These are phyloP conservation scores for Suillus subluteus DNA, from an alignment of 768 basidiomycete species.

Conservation along the genomic window DNA sequence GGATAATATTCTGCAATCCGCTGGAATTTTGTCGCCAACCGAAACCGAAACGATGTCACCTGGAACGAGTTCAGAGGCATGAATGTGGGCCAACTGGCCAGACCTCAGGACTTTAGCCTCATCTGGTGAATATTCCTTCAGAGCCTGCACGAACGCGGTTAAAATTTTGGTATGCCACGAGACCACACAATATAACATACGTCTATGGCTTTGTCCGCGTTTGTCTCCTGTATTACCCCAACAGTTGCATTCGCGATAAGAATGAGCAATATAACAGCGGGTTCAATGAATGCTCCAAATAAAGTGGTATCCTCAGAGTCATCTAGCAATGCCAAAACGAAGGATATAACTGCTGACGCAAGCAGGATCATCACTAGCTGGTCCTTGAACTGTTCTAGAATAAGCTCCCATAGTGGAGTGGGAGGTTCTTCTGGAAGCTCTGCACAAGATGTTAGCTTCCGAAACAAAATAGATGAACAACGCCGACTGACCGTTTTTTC, in stretches of 20 bases:
- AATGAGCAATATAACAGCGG: conserved; percentile 92
- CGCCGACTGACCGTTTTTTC: conserved; percentile 72
- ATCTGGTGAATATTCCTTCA: conserved; percentile 97
- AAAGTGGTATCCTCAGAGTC: conserved; percentile 66
- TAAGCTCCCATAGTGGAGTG: conserved; percentile 91
- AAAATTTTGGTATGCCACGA: conserved; percentile 1
- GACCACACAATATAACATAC: conserved; percentile 53
- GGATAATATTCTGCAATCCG: conserved; percentile 88
- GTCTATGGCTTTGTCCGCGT: conserved; percentile 96
- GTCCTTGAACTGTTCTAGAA: conserved; percentile 99
- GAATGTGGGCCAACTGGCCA: conserved; percentile 70
- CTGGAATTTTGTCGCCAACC: conserved; percentile 95
- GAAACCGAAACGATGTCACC: conserved; percentile 91
- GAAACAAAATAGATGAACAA: not conserved
- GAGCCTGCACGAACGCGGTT: conserved; percentile 56
- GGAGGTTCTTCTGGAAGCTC: conserved; percentile 92
- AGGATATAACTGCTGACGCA: conserved; percentile 90
- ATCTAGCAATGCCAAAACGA: conserved; percentile 89
- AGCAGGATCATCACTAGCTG: conserved; percentile 97
- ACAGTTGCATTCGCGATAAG: conserved; percentile 97
- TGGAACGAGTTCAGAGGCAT: conserved; percentile 89
- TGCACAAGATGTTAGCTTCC: conserved; percentile 35
- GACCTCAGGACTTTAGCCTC: conserved; percentile 89
- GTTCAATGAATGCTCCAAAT: conserved; percentile 92
- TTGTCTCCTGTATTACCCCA: conserved; percentile 95